A percentile compares a stretch with the other conserved stretches of the same genome.
Conservation (phyloP, 345 rosid genomes). For the Syzygium jambos region DNA sequence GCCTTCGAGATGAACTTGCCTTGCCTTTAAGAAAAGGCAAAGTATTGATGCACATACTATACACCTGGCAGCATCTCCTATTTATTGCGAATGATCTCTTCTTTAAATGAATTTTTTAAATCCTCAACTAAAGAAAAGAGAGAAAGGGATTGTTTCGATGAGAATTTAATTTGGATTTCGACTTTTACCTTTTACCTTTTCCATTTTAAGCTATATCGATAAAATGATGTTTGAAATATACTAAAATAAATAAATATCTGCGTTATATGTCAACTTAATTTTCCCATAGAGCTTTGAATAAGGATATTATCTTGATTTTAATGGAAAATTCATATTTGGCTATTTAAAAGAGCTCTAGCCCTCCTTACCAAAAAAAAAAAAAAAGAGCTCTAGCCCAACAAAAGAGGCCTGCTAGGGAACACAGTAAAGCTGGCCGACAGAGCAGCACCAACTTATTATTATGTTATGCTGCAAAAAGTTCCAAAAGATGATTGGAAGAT, state of each 20-base stretch:
- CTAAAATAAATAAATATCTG: background rate
- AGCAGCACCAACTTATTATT: background rate
- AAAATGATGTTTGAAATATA: background rate
- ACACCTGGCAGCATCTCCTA: background rate
- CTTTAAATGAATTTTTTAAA: background rate
- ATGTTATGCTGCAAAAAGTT: background rate
- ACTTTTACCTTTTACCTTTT: background rate
- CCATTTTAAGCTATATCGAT: background rate
- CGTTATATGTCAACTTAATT: background rate
- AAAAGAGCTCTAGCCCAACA: background rate
- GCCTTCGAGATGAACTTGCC: background rate
- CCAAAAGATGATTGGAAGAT: background rate
- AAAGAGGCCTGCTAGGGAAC: background rate
- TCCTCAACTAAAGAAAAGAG: background rate
- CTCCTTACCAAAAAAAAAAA: too few species aligned
- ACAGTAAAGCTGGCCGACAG: background rate
- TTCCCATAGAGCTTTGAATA: background rate
- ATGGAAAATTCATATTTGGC: background rate
- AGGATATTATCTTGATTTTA: background rate
- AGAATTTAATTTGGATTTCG: background rate
- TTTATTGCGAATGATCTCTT: background rate
- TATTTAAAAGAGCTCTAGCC: background rate
- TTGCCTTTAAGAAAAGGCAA: background rate
- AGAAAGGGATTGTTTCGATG: background rate
- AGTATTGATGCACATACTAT: background rate